Percentiles rank a stretch among this genome's conserved stretches.
Conservation (phyloP, 768 basidiomycete genomes). For the Mycena latifolia region DNA sequence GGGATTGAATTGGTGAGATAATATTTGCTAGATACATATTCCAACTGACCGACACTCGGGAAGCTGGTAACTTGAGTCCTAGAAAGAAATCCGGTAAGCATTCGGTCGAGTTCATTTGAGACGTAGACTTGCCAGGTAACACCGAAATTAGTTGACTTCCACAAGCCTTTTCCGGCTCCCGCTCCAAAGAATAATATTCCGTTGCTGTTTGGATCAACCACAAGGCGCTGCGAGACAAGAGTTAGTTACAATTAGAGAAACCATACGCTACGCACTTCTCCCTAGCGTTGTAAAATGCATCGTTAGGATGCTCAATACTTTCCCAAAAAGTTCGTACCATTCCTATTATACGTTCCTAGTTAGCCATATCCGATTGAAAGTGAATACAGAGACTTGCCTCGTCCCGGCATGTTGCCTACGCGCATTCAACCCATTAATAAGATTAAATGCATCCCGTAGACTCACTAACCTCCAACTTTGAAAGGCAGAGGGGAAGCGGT, state of each 20-base stretch:
- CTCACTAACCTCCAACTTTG: conserved; percentile 68
- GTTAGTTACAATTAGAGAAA: conserved; percentile 6
- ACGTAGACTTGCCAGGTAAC: conserved; percentile 51
- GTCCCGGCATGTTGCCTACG: conserved; percentile 71
- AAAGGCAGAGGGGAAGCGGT: conserved; percentile 66
- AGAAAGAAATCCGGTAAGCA: neutral
- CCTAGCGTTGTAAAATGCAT: conserved; percentile 41
- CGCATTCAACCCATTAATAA: conserved; percentile 38
- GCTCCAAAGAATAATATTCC: conserved; percentile 74
- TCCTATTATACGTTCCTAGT: conserved; percentile 43
- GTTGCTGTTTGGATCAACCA: conserved; percentile 71
- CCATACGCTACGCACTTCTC: conserved; percentile 53
- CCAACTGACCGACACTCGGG: conserved; percentile 63
- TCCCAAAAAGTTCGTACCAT: conserved; percentile 50
- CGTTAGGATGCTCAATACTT: conserved; percentile 1
- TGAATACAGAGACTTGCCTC: conserved; percentile 38
- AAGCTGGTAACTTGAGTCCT: conserved; percentile 68
- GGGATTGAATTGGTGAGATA: neutral
- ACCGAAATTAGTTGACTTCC: conserved; percentile 74
- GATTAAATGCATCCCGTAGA: neutral
- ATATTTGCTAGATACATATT: neutral
- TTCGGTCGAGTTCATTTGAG: neutral
- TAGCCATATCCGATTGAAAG: neutral
- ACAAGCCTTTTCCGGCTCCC: conserved; percentile 72
- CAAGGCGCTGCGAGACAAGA: conserved; percentile 16